phyloP scores from a whole-genome alignment of 768 basidiomycete genomes.

The Phaeotremella fagi region DNA sequence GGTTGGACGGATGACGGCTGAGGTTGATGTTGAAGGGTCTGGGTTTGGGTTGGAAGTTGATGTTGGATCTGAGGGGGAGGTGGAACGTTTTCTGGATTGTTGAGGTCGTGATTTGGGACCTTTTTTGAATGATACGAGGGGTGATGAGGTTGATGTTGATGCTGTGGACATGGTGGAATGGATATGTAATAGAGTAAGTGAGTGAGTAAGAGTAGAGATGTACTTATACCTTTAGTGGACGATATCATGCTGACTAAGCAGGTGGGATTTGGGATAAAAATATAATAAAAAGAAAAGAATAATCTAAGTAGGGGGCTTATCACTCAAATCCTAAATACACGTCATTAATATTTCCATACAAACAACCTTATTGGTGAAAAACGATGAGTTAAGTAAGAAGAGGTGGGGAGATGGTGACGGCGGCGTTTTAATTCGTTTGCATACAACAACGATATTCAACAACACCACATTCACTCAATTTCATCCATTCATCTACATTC shows the following conservation, averaged over 20 bases:
- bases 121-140: slow-evolving; percentile 80
- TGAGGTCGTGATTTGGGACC: slow-evolving; percentile 74
- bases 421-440: not conserved
- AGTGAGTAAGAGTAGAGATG: no score
- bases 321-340: no score
- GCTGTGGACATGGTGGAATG: not conserved
- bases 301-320: no score
- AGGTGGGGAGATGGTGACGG: not conserved
- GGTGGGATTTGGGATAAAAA: no score
- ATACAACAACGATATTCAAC: not conserved
- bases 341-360: no score
- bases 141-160: slow-evolving; percentile 10
- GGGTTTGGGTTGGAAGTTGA: slow-evolving; percentile 7
- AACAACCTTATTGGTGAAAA: no score
- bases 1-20: slow-evolving; percentile 65
- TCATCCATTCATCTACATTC: not conserved
- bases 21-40: slow-evolving; percentile 13
- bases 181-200: no score
- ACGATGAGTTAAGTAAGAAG: not conserved
- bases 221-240: no score
- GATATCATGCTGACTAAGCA: no score
- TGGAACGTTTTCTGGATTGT: slow-evolving; percentile 68
- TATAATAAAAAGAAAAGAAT: no score
- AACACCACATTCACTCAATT: not conserved
- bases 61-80: slow-evolving; percentile 54